Evolutionary conservation across 192 early-diverging fungal genomes (phyloP).

Genomic region (Thamnidium elegans): DNA sequence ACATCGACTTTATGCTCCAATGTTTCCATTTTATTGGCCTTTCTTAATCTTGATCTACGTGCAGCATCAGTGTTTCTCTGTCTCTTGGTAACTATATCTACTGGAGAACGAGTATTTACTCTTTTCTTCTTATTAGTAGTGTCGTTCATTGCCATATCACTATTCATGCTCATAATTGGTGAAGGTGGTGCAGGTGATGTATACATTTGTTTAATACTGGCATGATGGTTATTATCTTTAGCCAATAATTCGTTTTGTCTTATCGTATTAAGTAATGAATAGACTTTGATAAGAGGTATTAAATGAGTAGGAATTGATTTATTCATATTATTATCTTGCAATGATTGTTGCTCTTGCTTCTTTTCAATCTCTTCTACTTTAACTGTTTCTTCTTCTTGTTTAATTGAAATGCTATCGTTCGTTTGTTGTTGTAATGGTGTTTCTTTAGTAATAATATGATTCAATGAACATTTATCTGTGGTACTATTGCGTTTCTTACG

Average conservation of each 20-base stretch:
- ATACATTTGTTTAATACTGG: not conserved
- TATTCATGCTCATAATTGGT: not conserved
- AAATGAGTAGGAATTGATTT: conserved; percentile 2
- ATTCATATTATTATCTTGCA: not conserved
- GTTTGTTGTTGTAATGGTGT: too few relatives aligned
- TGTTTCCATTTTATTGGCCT: conserved; percentile 15
- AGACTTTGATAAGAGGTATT: conserved; percentile 13
- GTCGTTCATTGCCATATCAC: not conserved
- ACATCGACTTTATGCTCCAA: conserved; percentile 21
- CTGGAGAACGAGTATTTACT: not conserved
- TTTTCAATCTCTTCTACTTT: not conserved
- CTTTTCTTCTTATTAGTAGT: not conserved
- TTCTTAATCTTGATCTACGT: conserved; percentile 23
- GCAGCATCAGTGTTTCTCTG: conserved; percentile 30
- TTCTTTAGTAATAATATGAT: too few relatives aligned
- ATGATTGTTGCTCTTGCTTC: not conserved
- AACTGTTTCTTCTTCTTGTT: too few relatives aligned
- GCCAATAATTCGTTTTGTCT: not conserved
- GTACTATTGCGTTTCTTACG: not conserved
- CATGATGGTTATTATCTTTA: not conserved
- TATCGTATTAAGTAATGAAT: not conserved
- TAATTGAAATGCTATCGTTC: too few relatives aligned
- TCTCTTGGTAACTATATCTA: conserved; percentile 21
- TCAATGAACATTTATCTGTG: too few relatives aligned
- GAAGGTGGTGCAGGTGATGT: not conserved